phyloP scores from a whole-genome alignment of 495 filamentous ascomycete species.

The Tuber magnatum region DNA sequence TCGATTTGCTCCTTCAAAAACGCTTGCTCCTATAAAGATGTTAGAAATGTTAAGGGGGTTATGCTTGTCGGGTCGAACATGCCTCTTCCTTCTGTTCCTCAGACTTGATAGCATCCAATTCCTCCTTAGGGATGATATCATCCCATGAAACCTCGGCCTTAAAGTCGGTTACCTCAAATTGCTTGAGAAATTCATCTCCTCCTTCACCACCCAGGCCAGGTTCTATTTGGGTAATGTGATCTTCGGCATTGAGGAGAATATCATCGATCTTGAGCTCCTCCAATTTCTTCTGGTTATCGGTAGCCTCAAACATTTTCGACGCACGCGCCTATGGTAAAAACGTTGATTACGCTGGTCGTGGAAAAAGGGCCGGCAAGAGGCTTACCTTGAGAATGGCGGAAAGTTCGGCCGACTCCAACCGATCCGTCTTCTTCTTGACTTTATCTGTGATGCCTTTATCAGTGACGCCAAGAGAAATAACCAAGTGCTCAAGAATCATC shows the following conservation, averaged over 20 bases:
- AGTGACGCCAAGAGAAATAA: slow-evolving; percentile 92
- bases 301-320: slow-evolving; percentile 89
- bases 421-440: slow-evolving; percentile 58
- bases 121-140: slow-evolving; percentile 91
- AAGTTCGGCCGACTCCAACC: slow-evolving; percentile 48
- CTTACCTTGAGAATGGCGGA: slow-evolving; percentile 39
- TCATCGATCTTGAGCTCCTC: slow-evolving; percentile 98
- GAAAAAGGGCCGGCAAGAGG: background rate
- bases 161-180: slow-evolving; percentile 51
- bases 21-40: slow-evolving; percentile 54
- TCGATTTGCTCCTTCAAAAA: slow-evolving; percentile 78
- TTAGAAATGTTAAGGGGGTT: slow-evolving; percentile 9
- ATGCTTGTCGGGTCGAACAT: slow-evolving; percentile 1
- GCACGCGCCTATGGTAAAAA: slow-evolving; percentile 33
- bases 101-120: slow-evolving; percentile 77
- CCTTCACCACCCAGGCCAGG: slow-evolving; percentile 86
- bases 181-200: slow-evolving; percentile 85
- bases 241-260: slow-evolving; percentile 89
- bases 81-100: slow-evolving; percentile 64
- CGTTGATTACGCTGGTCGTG: slow-evolving; percentile 8
- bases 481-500: slow-evolving; percentile 95
- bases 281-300: slow-evolving; percentile 86
- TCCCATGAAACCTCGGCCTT: slow-evolving; percentile 94
- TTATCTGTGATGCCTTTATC: slow-evolving; percentile 62
- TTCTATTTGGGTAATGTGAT: slow-evolving; percentile 82